Evolutionary conservation across 2,329 filamentous ascomycete species (phyloP), one percentile per base, ranked within the genome.

Genomic region (Cadophora gregata): DNA sequence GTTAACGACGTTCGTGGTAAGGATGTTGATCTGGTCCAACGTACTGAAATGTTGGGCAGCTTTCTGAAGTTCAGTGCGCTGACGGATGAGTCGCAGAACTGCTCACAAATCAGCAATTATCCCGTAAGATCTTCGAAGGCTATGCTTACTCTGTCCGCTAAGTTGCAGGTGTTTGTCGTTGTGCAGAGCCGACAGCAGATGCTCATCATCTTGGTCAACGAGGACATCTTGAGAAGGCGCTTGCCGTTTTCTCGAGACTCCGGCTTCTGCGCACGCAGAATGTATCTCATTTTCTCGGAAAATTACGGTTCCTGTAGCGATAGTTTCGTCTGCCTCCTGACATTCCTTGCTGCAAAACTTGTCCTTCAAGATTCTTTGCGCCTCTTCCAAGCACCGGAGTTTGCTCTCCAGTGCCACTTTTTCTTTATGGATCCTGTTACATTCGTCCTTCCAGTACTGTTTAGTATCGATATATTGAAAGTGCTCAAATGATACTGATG

Each of bases 361-460:
- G 12, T 60, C 42, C 38, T 27, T 59, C 21, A 67, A 29, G 1
- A 69, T 38, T 3, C 65, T 61, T n/a, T 65, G 64, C 12, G 66
- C 62, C 38, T 72, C 66, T 27, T 72, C 67, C 19, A 72, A 33
- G 21, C 55, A 53, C 33, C 59, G 58, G 27, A 75, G 21, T 45
- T 70, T 70, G n/a, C 69, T 66, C n/a, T 74, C 68, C 1, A 75
- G 67, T 27, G 10, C 55, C 33, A 69, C 69, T 50, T 73, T 74
- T 51, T 76, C 71, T 19, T 47, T 25, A 50, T 70, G 56, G 33
- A 74, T 53, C 14, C 55, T 70, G 3, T 61, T 42, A 25, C 71
- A 76, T 59, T 73, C 71, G 33, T 74, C 71, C 53, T 71, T 75
- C 75, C 75, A 76, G 63, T 74, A 74, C 56, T 71, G 71, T 1